Evolutionary conservation across 768 basidiomycete genomes (phyloP).

Genomic region (Rubroboletus satanas): DNA sequence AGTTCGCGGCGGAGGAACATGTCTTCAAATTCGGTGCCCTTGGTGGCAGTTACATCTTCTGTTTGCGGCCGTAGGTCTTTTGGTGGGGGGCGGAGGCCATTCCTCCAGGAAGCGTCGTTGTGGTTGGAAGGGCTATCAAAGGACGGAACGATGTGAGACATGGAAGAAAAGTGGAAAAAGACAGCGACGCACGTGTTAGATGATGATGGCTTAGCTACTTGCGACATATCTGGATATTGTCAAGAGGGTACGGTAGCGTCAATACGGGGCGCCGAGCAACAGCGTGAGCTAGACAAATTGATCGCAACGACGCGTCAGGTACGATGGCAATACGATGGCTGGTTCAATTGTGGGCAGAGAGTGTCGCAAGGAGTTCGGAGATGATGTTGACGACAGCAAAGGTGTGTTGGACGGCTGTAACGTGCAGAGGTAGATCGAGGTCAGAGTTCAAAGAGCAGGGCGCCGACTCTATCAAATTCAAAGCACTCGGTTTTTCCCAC

Average conservation of each 20-base stretch:
- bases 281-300: conserved; percentile 14
- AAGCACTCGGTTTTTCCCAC: conserved; percentile 25
- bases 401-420: conserved; percentile 8
- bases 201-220: conserved; percentile 31
- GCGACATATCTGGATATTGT: conserved; percentile 26
- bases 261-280: conserved; percentile 13
- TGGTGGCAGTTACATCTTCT: conserved; percentile 92
- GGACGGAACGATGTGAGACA: conserved; percentile 1
- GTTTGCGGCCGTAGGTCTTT: conserved; percentile 95
- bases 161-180: neutral
- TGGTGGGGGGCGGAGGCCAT: conserved; percentile 76
- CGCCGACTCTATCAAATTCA: conserved; percentile 27
- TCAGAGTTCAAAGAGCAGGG: conserved; percentile 29
- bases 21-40: conserved; percentile 95
- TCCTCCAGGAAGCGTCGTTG: conserved; percentile 57
- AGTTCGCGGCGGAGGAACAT: conserved; percentile 90
- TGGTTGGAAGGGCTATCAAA: conserved; percentile 26
- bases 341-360: conserved; percentile 10
- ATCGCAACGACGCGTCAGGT: conserved; percentile 23
- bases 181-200: conserved; percentile 25
- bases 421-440: conserved; percentile 24
- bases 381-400: conserved; percentile 13
- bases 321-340: conserved; percentile 15
- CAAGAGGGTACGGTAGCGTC: conserved; percentile 6
- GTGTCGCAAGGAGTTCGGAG: conserved; percentile 10